phyloP scores from a whole-genome alignment of 768 basidiomycete genomes.

The Erythrobasidium yunnanense region DNA sequence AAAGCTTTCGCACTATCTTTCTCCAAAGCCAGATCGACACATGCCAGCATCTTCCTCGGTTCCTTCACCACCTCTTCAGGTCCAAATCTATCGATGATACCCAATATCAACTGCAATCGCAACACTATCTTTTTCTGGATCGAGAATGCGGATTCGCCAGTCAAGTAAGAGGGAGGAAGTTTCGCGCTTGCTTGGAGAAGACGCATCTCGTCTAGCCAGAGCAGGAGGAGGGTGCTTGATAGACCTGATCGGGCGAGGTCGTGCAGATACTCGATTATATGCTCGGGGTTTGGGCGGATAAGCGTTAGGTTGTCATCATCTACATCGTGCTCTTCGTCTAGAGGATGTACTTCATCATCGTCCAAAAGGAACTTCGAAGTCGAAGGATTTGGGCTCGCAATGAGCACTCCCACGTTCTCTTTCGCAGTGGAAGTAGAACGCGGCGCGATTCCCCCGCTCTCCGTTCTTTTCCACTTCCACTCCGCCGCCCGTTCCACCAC shows the following conservation, averaged over 20 bases:
- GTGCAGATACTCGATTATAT: slow-evolving; percentile 59
- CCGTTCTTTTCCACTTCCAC: slow-evolving; percentile 43
- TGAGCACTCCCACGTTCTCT: too few species aligned
- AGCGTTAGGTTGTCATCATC: slow-evolving; percentile 47
- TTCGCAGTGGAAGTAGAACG: slow-evolving; percentile 47
- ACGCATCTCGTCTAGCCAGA: slow-evolving; percentile 60
- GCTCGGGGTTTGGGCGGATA: slow-evolving; percentile 55
- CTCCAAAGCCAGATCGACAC: slow-evolving; percentile 67
- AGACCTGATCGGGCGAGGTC: slow-evolving; percentile 58
- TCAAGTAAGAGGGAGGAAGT: too few species aligned
- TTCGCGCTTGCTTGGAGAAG: slow-evolving; percentile 40
- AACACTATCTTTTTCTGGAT: slow-evolving; percentile 48
- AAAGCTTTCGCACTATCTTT: background rate
- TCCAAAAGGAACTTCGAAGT: too few species aligned
- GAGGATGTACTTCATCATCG: too few species aligned
- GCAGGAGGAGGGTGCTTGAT: slow-evolving; percentile 61
- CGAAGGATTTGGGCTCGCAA: too few species aligned
- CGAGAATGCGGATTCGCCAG: too few species aligned
- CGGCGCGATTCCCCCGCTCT: slow-evolving; percentile 49
- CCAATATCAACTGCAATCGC: slow-evolving; percentile 66
- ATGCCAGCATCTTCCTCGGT: slow-evolving; percentile 65
- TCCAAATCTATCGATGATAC: slow-evolving; percentile 63
- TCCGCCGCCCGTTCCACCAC: slow-evolving; percentile 46
- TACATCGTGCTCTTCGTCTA: slow-evolving; percentile 42
- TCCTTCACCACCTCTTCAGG: slow-evolving; percentile 51